phyloP scores from a whole-genome alignment of 306 rosid genomes.

The Cucurbita ficifolia region DNA sequence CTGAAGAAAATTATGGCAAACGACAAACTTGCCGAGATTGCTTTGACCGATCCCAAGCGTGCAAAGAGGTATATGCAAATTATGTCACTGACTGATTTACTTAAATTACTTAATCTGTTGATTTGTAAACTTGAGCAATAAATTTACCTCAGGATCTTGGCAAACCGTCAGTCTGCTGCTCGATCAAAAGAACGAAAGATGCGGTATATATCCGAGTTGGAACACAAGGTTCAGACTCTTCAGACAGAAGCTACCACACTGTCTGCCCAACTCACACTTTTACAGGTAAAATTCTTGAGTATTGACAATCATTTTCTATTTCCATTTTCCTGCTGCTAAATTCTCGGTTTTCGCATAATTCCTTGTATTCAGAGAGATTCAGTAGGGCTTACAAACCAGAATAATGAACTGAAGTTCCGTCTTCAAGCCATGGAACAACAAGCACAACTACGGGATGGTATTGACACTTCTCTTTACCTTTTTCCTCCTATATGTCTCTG shows the following conservation, averaged over 20 bases:
- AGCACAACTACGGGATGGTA: constrained; percentile 95
- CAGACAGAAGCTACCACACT: constrained; percentile 91
- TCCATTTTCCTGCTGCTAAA: background rate
- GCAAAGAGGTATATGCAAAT: constrained; percentile 49
- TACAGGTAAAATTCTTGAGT: constrained; percentile 44
- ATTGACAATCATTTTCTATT: background rate
- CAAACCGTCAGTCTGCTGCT: constrained; percentile 92
- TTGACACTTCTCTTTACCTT: background rate
- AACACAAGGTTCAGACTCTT: constrained; percentile 91
- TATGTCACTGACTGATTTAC: background rate
- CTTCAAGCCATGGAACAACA: constrained; percentile 99
- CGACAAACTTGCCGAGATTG: constrained; percentile 86
- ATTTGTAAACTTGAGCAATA: background rate
- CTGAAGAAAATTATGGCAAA: constrained; percentile 94
- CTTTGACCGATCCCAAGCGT: constrained; percentile 77
- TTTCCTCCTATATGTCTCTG: background rate
- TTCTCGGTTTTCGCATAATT: background rate
- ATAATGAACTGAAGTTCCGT: constrained; percentile 89
- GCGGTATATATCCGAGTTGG: constrained; percentile 84
- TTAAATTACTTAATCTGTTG: background rate
- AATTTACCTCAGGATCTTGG: constrained; percentile 51
- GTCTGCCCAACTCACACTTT: constrained; percentile 74
- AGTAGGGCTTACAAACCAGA: constrained; percentile 73
- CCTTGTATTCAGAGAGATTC: constrained; percentile 62
- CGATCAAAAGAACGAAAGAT: constrained; percentile 88